Evolutionary conservation across 805 yeast genomes (phyloP).

Genomic region (Priceomyces medius): DNA sequence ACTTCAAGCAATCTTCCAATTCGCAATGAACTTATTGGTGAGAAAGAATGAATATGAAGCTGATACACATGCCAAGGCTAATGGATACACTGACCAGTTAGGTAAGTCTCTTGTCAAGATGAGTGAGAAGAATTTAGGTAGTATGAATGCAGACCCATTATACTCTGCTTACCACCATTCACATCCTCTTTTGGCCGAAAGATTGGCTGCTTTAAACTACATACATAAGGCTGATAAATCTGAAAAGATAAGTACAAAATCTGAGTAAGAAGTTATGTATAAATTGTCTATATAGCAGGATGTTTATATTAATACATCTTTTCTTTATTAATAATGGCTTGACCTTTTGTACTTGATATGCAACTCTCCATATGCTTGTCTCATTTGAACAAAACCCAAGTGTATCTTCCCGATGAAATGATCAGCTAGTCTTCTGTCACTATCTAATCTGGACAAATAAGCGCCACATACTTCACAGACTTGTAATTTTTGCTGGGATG

Average conservation of each 20-base stretch:
- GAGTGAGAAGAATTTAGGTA: constrained; percentile 75
- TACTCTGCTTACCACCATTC: constrained; percentile 86
- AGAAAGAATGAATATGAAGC: constrained; percentile 94
- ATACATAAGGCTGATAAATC: constrained; percentile 30
- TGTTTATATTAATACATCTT: background rate
- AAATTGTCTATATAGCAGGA: background rate
- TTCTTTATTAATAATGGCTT: background rate
- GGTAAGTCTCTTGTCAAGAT: constrained; percentile 71
- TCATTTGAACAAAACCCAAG: constrained; percentile 74
- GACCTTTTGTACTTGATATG: constrained; percentile 14
- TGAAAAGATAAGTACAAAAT: constrained; percentile 15
- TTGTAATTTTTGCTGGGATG: constrained; percentile 86
- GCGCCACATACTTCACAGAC: constrained; percentile 92
- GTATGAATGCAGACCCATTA: constrained; percentile 87
- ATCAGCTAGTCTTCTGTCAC: constrained; percentile 82
- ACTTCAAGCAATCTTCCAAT: constrained; percentile 64
- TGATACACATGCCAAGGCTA: constrained; percentile 75
- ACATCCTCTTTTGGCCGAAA: constrained; percentile 90
- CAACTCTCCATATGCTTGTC: constrained; percentile 50
- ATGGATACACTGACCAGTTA: constrained; percentile 70
- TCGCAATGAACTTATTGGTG: constrained; percentile 64
- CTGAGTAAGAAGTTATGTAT: constrained; percentile 1
- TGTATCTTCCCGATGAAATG: constrained; percentile 80
- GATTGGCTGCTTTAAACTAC: constrained; percentile 72
- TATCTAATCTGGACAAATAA: constrained; percentile 78